Evolutionary conservation across 257 asterid genomes (phyloP).

Genomic region (Gentiana macrophylla): DNA sequence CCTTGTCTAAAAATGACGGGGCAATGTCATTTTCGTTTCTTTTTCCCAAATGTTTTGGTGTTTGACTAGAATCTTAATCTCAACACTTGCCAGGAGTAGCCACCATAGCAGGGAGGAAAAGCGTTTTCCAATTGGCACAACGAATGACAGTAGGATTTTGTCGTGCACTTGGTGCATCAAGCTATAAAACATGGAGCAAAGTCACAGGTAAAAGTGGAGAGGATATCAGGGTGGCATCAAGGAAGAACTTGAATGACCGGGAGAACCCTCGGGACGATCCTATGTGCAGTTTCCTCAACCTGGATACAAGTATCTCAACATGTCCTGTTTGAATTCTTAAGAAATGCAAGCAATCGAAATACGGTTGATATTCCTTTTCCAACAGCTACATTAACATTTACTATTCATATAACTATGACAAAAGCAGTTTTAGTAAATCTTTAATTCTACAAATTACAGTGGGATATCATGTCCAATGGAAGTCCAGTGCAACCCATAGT

Average conservation of each 20-base stretch:
- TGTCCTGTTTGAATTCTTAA: constrained; percentile 52
- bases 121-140: constrained; percentile 62
- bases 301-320: constrained; percentile 74
- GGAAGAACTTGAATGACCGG: constrained; percentile 58
- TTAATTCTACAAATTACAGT: constrained; percentile 30
- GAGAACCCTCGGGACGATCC: constrained; percentile 80
- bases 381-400: neutral
- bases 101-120: constrained; percentile 80
- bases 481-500: constrained; percentile 41
- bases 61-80: neutral
- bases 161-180: constrained; percentile 62
- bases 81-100: constrained; percentile 43
- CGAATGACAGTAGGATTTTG: constrained; percentile 65
- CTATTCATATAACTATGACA: too few relatives aligned
- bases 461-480: constrained; percentile 67
- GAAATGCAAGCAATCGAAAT: constrained; percentile 57
- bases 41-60: neutral
- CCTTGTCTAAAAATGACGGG: neutral
- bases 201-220: constrained; percentile 52
- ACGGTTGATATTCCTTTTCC: constrained; percentile 39
- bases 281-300: constrained; percentile 56
- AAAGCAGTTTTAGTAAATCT: neutral
- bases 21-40: neutral
- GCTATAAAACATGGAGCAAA: constrained; percentile 70
- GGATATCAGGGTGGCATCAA: constrained; percentile 52